Evolutionary conservation across 2,329 filamentous ascomycete genomes (phyloP).

Genomic region (Neonectria coccinea): DNA sequence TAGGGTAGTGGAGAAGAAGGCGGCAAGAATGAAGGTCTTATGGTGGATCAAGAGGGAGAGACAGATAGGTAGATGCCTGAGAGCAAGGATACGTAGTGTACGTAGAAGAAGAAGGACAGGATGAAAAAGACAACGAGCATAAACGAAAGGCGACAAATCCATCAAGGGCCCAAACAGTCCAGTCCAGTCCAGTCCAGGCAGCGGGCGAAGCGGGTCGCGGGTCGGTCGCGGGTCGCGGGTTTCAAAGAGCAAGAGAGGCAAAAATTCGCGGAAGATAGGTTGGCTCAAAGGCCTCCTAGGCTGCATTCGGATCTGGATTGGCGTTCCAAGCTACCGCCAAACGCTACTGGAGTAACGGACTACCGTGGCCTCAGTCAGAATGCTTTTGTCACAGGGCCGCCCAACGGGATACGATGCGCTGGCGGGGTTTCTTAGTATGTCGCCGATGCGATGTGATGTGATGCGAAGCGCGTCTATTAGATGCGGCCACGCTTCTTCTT

Average conservation of each 20-base stretch:
- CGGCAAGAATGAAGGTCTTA: not conserved
- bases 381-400: not conserved
- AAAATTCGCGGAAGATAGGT: constrained; percentile 5
- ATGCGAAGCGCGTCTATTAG: not conserved
- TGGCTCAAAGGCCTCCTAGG: not conserved
- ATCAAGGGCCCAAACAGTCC: constrained; percentile 11
- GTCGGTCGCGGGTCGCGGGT: constrained; percentile 35
- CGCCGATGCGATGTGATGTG: not conserved
- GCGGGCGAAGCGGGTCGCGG: constrained; percentile 28
- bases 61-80: not conserved
- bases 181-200: constrained; percentile 22
- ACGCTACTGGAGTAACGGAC: constrained; percentile 4
- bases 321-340: constrained; percentile 1
- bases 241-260: constrained; percentile 2
- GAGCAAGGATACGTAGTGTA: not conserved
- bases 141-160: constrained; percentile 8
- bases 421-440: not conserved
- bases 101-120: not conserved
- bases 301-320: constrained; percentile 4
- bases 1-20: not conserved
- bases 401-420: not conserved
- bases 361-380: constrained; percentile 7
- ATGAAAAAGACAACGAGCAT: constrained; percentile 20
- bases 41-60: not conserved
- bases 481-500: constrained; percentile 7